These are phyloP conservation scores for Tolypocladium amazonense DNA, from an alignment of 2,329 filamentous ascomycete species.

Conservation along the genomic window DNA sequence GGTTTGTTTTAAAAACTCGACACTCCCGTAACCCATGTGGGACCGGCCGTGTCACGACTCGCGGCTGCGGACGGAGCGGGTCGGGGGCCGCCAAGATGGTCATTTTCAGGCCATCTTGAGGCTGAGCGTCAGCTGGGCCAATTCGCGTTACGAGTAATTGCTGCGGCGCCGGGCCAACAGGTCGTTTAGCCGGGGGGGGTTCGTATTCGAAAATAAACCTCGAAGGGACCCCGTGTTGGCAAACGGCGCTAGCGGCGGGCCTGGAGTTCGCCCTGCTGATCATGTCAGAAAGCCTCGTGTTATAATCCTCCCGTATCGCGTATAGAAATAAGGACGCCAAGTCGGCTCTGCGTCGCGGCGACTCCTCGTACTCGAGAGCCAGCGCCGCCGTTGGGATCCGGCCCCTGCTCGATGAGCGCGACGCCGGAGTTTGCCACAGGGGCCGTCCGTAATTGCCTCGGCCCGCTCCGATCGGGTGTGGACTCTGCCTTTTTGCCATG, in stretches of 20 bases:
- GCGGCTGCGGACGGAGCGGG: neutral
- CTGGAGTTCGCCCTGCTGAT: neutral
- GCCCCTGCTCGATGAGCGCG: slow-evolving; percentile 33
- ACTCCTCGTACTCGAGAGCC: slow-evolving; percentile 29
- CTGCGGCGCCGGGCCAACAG: too few species aligned
- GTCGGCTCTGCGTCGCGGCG: neutral
- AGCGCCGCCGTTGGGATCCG: slow-evolving; percentile 44
- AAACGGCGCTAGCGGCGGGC: neutral
- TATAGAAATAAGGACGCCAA: neutral
- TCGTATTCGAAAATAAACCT: neutral
- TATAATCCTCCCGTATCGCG: neutral
- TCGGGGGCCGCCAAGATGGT: neutral
- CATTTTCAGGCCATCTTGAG: neutral
- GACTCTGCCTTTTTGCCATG: slow-evolving; percentile 52
- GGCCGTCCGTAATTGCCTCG: slow-evolving; percentile 35
- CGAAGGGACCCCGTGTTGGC: neutral
- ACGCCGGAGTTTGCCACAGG: slow-evolving; percentile 40
- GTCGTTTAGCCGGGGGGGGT: neutral
- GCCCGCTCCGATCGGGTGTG: slow-evolving; percentile 41
- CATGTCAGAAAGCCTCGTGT: neutral
- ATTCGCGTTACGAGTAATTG: neutral
- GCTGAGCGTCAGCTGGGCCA: neutral
- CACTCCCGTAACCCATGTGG: neutral
- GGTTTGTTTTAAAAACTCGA: neutral
- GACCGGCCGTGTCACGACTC: neutral